Conservation (phyloP, 495 filamentous ascomycete genomes). For the Penicillium odoratum region DNA sequence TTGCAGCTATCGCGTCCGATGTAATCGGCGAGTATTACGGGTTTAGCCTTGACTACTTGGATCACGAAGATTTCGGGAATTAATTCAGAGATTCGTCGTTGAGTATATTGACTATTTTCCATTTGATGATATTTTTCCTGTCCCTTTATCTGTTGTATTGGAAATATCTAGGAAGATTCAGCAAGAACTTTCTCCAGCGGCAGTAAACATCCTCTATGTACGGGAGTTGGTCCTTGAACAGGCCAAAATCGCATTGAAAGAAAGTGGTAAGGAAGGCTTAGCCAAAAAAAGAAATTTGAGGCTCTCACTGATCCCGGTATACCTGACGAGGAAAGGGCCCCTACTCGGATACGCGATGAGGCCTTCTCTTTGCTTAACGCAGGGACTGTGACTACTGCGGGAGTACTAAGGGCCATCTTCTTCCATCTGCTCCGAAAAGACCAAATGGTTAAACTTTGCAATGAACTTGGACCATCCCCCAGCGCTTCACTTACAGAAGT, state of each 20-base stretch:
- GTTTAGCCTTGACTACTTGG: neutral
- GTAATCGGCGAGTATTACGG: neutral
- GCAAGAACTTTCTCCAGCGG: neutral
- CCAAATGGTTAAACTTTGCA: neutral
- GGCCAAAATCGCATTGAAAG: neutral
- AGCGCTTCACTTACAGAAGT: neutral
- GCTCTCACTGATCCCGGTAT: neutral
- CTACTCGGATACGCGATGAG: neutral
- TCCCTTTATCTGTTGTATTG: neutral
- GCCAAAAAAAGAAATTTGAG: neutral
- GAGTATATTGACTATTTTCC: neutral
- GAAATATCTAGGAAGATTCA: neutral
- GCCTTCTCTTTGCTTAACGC: neutral
- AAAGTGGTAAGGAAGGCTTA: neutral
- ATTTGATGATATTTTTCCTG: neutral
- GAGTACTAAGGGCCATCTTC: neutral
- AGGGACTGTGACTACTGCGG: neutral
- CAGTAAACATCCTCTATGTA: neutral
- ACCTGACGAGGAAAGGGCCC: neutral
- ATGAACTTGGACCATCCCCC: neutral
- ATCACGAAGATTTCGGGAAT: neutral
- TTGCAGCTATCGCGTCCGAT: neutral
- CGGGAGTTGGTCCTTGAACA: neutral
- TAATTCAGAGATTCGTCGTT: neutral
- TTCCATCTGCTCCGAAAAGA: neutral